Conservation (phyloP, 306 rosid genomes). For the Casuarina cunninghamiana region DNA sequence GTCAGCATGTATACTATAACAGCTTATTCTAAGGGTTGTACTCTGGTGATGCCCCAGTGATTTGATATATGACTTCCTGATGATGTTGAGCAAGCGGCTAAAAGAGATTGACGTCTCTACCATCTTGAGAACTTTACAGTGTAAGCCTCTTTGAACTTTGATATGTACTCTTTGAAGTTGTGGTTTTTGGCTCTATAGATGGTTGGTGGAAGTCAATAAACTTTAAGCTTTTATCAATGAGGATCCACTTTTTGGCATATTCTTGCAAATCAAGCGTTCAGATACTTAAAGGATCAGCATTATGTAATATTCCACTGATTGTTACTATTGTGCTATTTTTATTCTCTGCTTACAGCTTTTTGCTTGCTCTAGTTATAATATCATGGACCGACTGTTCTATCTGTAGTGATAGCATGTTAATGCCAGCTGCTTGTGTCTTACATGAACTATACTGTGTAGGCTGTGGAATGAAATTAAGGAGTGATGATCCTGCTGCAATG, state of each 20-base stretch:
- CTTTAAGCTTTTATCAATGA: not conserved
- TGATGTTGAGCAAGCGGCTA: conserved; percentile 70
- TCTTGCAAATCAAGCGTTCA: conserved; percentile 9
- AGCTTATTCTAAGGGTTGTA: conserved; percentile 31
- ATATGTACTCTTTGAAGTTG: not conserved
- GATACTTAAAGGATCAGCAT: not conserved
- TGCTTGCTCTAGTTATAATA: conserved; percentile 8
- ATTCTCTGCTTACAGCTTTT: not conserved
- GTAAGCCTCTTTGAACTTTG: conserved; percentile 47
- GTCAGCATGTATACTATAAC: not conserved
- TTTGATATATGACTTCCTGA: conserved; percentile 76
- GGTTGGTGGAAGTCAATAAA: conserved; percentile 8
- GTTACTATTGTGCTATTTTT: not conserved
- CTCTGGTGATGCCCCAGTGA: conserved; percentile 61
- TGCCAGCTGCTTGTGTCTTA: conserved; percentile 13
- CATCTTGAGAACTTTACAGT: conserved; percentile 69
- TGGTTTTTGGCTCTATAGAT: conserved; percentile 13
- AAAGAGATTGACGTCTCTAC: conserved; percentile 80
- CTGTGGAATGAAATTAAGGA: conserved; percentile 97
- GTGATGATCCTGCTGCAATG: conserved; percentile 88
- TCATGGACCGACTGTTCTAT: not conserved
- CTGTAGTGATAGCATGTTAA: conserved; percentile 20
- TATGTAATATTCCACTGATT: not conserved
- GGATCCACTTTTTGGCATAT: not conserved
- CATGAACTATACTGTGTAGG: conserved; percentile 41